phyloP scores from a whole-genome alignment of 805 yeast genomes.

The Metschnikowia bowlesiae region DNA sequence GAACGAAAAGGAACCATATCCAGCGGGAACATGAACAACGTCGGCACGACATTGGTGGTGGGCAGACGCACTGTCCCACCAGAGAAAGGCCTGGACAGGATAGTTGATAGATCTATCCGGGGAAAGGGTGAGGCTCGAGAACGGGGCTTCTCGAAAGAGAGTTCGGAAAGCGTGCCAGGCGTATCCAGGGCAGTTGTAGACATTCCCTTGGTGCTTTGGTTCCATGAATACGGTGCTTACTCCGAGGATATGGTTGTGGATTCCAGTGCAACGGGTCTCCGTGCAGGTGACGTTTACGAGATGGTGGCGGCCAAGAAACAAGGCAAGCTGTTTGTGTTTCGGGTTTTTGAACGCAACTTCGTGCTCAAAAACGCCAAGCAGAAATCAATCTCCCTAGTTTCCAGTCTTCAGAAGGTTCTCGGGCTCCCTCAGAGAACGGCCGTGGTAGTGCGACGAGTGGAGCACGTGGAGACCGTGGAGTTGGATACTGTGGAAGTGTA shows the following conservation, averaged over 20 bases:
- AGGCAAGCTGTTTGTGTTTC: constrained; percentile 10
- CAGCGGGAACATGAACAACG: constrained; percentile 15
- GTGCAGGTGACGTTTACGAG: constrained; percentile 75
- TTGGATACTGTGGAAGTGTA: constrained; percentile 81
- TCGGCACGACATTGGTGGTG: constrained; percentile 16
- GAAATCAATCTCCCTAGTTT: constrained; percentile 48
- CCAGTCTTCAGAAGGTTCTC: constrained; percentile 55
- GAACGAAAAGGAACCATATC: constrained; percentile 8
- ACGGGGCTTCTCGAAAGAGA: not conserved
- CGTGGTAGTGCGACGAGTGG: constrained; percentile 49
- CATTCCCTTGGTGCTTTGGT: constrained; percentile 30
- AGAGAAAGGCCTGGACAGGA: not conserved
- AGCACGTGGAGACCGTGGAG: constrained; percentile 46
- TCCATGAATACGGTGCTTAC: constrained; percentile 66
- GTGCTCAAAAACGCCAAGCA: constrained; percentile 14
- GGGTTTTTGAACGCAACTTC: constrained; percentile 8
- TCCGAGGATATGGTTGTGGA: constrained; percentile 62
- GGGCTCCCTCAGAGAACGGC: constrained; percentile 65
- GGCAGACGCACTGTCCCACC: constrained; percentile 6
- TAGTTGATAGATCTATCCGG: not conserved
- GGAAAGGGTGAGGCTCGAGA: not conserved
- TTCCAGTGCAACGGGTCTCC: constrained; percentile 53
- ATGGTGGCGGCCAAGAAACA: constrained; percentile 7
- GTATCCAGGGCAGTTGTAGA: not conserved
- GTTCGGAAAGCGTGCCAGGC: not conserved